Evolutionary conservation across 2,329 filamentous ascomycete species (phyloP).

Genomic region (Oidium heveae): DNA sequence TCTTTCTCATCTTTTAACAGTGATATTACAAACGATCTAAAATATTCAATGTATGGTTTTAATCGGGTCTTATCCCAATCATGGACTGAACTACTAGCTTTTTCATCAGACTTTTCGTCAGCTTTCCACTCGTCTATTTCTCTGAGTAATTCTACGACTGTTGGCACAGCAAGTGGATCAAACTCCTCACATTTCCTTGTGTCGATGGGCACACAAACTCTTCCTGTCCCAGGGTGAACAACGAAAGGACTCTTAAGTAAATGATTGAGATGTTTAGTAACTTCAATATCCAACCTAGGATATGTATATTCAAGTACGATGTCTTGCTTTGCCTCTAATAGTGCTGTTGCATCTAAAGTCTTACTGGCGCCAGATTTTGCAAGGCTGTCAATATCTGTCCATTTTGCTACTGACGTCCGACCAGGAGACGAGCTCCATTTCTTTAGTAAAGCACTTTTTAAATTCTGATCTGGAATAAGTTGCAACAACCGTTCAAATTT

Average conservation of each 20-base stretch:
- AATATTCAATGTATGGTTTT: slow-evolving; percentile 78
- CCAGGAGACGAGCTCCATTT: slow-evolving; percentile 77
- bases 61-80: slow-evolving; percentile 97
- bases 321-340: slow-evolving; percentile 82
- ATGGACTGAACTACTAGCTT: slow-evolving; percentile 27
- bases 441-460: slow-evolving; percentile 56
- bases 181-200: slow-evolving; percentile 49
- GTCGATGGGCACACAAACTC: slow-evolving; percentile 91
- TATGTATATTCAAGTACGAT: slow-evolving; percentile 96
- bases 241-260: slow-evolving; percentile 94
- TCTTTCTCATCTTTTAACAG: slow-evolving; percentile 55
- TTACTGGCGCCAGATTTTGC: slow-evolving; percentile 54
- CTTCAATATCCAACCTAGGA: slow-evolving; percentile 84
- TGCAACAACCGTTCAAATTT: slow-evolving; percentile 54
- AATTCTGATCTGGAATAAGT: slow-evolving; percentile 56
- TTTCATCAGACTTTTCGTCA: slow-evolving; percentile 14
- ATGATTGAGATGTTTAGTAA: slow-evolving; percentile 95
- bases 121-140: slow-evolving; percentile 65
- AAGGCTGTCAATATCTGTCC: slow-evolving; percentile 75
- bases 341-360: slow-evolving; percentile 42
- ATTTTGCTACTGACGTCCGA: slow-evolving; percentile 57
- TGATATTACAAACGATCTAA: slow-evolving; percentile 53
- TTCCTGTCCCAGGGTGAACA: slow-evolving; percentile 77
- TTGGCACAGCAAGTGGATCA: slow-evolving; percentile 72
- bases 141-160: slow-evolving; percentile 51